Base-by-base conservation (phyloP, 2,329 filamentous ascomycete species). In the Fusarium humuli region DNA sequence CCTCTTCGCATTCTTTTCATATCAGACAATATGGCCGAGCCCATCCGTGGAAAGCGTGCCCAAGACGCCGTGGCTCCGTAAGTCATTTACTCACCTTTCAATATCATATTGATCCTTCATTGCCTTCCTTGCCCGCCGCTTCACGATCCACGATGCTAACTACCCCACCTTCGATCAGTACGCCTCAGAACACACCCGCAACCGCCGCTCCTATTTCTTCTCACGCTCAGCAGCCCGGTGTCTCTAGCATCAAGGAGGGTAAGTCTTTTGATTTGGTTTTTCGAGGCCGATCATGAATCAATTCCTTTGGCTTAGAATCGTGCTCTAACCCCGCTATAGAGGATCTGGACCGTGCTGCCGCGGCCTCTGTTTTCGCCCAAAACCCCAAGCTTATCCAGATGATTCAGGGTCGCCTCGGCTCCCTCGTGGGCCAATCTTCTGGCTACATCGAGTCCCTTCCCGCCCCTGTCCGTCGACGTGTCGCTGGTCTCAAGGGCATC, bases 201-300 rank as follows among this genome's bases (percentile, higher is more conserved):
- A 94, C 90, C 84, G 94, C 95, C 85, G 96, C 97, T 74, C 96
- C 96, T 73, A 98, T 99, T 83, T 97, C 94, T 57, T 98, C 95
- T 69, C 95, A 96, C 83, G 96, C 97, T 75, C 94, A 97, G 84
- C 94, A 97, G 84, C 96, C 96, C 69, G 93, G 92, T 73, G 91
- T 99, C 70, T 86, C 93, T 73, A 98, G 94, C 82, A 98, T 99
- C 85, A 96, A 95, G 82, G 96, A 99, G 90, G 96, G 96, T 98
- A 84, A 82, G 88, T 85, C 32, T 57, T 49, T 60, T 45, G 22
- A 20, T 56, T 22, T 45, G 34, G 32, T 57, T 59, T 61, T 45
- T 34, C 54, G 37, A 22, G 13, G 6, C 34, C 34, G 13, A 23
- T 56, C 63, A 23, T 67, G 44, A 34, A 50, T 44, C 62, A 47